Evolutionary conservation across 1,139 yeast genomes (phyloP).

Genomic region (Insectozyma bohioensis): DNA sequence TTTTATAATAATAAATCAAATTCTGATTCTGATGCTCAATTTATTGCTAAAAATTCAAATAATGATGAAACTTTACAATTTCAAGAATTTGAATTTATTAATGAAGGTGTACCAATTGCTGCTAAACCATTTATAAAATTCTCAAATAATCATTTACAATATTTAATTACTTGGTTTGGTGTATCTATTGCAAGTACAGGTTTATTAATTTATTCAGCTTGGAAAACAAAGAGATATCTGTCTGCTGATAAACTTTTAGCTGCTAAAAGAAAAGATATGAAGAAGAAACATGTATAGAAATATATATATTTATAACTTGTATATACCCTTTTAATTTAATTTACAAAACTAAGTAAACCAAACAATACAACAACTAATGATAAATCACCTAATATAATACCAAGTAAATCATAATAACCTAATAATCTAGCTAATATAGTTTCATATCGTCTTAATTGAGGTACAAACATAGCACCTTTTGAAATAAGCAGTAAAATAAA

Average conservation of each 20-base stretch:
- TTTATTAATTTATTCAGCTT: slow-evolving; percentile 45
- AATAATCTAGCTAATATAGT: slow-evolving; percentile 31
- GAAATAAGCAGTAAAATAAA: slow-evolving; percentile 28
- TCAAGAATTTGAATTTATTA: slow-evolving; percentile 53
- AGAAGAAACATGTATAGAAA: slow-evolving; percentile 7
- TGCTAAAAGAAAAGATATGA: slow-evolving; percentile 43
- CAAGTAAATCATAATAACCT: slow-evolving; percentile 38
- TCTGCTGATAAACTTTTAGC: slow-evolving; percentile 43
- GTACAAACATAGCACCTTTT: slow-evolving; percentile 36
- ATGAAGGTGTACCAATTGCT: slow-evolving; percentile 90
- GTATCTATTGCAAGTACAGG: slow-evolving; percentile 69
- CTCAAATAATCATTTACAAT: slow-evolving; percentile 88
- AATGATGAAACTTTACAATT: slow-evolving; percentile 37
- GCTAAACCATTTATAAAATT: slow-evolving; percentile 74
- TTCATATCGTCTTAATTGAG: slow-evolving; percentile 30
- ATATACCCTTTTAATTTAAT: slow-evolving; percentile 1
- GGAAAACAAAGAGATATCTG: slow-evolving; percentile 30
- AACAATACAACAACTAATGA: slow-evolving; percentile 40
- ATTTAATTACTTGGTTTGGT: slow-evolving; percentile 94
- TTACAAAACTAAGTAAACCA: slow-evolving; percentile 33
- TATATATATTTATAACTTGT: slow-evolving; percentile 12
- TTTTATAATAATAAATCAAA: slow-evolving; percentile 8
- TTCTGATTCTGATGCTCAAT: slow-evolving; percentile 20
- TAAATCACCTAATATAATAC: slow-evolving; percentile 39
- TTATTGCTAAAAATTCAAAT: too few relatives aligned